A percentile compares a stretch with the other conserved stretches of the same genome.
These are phyloP conservation scores for Fusarium oligoseptatum DNA, from an alignment of 2,329 filamentous ascomycete species.

Conservation along the genomic window DNA sequence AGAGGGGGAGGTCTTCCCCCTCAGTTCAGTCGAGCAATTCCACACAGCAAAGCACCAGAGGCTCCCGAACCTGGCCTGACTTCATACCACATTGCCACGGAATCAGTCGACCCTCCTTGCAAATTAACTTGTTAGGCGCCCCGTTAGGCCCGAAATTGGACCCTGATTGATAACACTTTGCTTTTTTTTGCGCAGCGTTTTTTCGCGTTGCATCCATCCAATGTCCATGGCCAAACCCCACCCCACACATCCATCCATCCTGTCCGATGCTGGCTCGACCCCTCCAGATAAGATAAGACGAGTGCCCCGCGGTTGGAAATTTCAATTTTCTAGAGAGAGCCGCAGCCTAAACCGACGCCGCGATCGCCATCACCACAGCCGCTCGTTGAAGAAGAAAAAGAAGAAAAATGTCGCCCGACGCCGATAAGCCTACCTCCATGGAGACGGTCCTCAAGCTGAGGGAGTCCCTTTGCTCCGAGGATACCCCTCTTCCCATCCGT, in stretches of 20 bases:
- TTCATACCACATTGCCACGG: background rate
- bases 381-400: conserved; percentile 11
- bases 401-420: conserved; percentile 46
- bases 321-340: conserved; percentile 48
- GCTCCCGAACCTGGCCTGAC: background rate
- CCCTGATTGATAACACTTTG: conserved; percentile 12
- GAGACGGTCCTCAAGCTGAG: conserved; percentile 74
- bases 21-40: conserved; percentile 1
- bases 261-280: background rate
- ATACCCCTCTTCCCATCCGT: conserved; percentile 84
- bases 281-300: conserved; percentile 46
- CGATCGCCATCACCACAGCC: conserved; percentile 28
- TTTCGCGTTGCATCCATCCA: conserved; percentile 9
- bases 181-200: conserved; percentile 3
- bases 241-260: background rate
- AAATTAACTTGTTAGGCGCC: background rate
- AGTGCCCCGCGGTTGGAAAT: conserved; percentile 51
- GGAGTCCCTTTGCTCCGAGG: conserved; percentile 83
- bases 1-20: background rate
- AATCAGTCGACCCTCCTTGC: conserved; percentile 1
- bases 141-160: background rate
- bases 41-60: background rate
- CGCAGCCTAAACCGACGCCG: conserved; percentile 21
- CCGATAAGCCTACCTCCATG: conserved; percentile 32
- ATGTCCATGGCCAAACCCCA: background rate